phyloP scores from a whole-genome alignment of 768 basidiomycete species.

The Leucocoprinus sp. region DNA sequence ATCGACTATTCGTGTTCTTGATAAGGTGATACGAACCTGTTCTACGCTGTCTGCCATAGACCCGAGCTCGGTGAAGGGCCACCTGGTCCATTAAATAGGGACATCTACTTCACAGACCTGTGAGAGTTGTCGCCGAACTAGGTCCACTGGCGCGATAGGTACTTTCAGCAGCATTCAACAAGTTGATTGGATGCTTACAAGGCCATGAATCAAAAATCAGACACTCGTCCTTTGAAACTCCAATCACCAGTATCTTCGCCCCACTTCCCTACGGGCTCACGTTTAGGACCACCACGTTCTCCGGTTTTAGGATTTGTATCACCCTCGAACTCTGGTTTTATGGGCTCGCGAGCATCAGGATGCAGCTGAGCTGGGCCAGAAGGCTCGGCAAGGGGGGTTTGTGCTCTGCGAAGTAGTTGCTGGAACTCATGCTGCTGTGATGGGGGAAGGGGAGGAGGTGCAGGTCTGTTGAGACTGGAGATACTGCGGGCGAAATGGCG shows the following conservation, averaged over 20 bases:
- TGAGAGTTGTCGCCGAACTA: too few species aligned
- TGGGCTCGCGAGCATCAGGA: slow-evolving; percentile 56
- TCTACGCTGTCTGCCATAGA: too few species aligned
- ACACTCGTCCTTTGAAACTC: slow-evolving; percentile 86
- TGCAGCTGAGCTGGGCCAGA: slow-evolving; percentile 39
- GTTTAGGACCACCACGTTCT: slow-evolving; percentile 81
- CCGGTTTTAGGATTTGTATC: slow-evolving; percentile 77
- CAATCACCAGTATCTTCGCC: slow-evolving; percentile 61
- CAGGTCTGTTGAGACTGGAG: slow-evolving; percentile 45
- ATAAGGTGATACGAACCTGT: too few species aligned
- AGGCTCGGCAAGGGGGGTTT: slow-evolving; percentile 30
- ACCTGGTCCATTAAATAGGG: too few species aligned
- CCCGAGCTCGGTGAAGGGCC: too few species aligned
- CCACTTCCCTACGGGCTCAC: slow-evolving; percentile 67
- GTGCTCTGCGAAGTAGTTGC: slow-evolving; percentile 61
- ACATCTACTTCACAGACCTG: too few species aligned
- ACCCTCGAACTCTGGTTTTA: slow-evolving; percentile 69
- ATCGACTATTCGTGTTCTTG: too few species aligned
- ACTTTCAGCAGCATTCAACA: too few species aligned
- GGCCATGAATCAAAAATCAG: slow-evolving; percentile 56
- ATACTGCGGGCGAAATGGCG: slow-evolving; percentile 14
- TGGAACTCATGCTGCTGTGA: slow-evolving; percentile 83
- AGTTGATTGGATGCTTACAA: too few species aligned
- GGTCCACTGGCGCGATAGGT: too few species aligned
- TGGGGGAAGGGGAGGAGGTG: slow-evolving; percentile 68